Conservation (phyloP, 2,329 filamentous ascomycete genomes). For the Fusarium sp. region DNA sequence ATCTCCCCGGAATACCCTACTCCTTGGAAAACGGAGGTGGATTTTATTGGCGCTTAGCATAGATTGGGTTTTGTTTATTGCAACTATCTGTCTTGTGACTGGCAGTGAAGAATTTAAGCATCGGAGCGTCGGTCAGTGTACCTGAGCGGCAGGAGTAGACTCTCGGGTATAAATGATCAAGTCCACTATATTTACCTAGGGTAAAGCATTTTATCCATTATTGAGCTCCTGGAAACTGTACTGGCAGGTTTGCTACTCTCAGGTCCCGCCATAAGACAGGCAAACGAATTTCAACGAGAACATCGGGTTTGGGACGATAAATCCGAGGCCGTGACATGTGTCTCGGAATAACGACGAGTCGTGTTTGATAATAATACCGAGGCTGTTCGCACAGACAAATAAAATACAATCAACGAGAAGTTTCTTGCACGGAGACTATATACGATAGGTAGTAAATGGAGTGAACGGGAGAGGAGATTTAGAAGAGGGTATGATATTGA, state of each 20-base stretch:
- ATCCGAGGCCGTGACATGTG: slow-evolving; percentile 1
- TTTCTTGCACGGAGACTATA: background rate
- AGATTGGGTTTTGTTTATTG: background rate
- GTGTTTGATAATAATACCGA: background rate
- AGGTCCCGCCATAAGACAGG: background rate
- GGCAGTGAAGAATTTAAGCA: background rate
- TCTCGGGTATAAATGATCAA: background rate
- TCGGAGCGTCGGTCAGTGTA: background rate
- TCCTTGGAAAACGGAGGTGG: background rate
- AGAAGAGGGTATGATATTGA: background rate
- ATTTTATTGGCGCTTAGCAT: background rate
- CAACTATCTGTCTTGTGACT: background rate
- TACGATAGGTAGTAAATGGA: background rate
- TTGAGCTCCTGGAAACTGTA: background rate
- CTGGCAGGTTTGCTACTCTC: background rate
- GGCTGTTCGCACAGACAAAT: background rate
- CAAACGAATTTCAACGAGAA: background rate
- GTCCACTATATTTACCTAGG: background rate
- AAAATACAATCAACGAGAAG: background rate
- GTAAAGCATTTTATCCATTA: background rate
- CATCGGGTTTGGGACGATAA: slow-evolving; percentile 10
- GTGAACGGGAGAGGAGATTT: background rate
- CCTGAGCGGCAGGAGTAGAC: background rate
- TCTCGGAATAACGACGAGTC: background rate
- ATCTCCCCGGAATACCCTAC: background rate